Evolutionary conservation across 192 early-diverging fungal genomes (phyloP), one percentile per base, ranked within the genome.

Genomic region (Coemansia sp.): DNA sequence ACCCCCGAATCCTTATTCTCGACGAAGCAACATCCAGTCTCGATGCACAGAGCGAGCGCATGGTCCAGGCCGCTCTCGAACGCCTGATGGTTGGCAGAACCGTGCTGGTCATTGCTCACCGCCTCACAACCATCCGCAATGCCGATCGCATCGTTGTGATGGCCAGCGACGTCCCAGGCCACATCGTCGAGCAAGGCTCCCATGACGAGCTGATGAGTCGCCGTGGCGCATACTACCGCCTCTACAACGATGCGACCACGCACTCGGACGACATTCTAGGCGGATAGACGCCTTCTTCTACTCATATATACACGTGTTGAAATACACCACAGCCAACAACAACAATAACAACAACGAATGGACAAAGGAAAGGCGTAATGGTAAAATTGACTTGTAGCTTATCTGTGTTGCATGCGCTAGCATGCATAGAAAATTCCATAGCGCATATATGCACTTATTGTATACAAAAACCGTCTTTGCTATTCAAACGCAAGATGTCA

Each of bases 51-150:
- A 88, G 87, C 64, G 90, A 91, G 68, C 72, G 85, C 17, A 60
- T 90, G 20, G 90, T 95, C 12, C 92, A 93, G 76, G 78, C 79
- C 42, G 91, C 93, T 6, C 68, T 94, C 12, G 93, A 94, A 68
- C 71, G 74, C 7, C 77, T 91, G 40, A 85, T 89, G 78, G 68
- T 86, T 38, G 90, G 90, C 53, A 84, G 93, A 45, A 96, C 94
- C 1, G 92, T 92, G 41, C 84, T 96, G 61, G 87, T 92, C 7
- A 91, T 96, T 78, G 94, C 94, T 4, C 86, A 94, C 69, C 86
- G 94, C 42, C 76, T 96, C 57, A 88, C 88, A 17, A 96, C 94
- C 7, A 91, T 96, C 68, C 85, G 87, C 39, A 86, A 88, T 66
- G 92, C 92, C 17, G 88, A 91, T 76, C 56, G 81, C 56, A 93